Evolutionary conservation across 139 green algal species (phyloP), one percentile per base, ranked within the genome.

Genomic region (Protoeuglena noctilucae): DNA sequence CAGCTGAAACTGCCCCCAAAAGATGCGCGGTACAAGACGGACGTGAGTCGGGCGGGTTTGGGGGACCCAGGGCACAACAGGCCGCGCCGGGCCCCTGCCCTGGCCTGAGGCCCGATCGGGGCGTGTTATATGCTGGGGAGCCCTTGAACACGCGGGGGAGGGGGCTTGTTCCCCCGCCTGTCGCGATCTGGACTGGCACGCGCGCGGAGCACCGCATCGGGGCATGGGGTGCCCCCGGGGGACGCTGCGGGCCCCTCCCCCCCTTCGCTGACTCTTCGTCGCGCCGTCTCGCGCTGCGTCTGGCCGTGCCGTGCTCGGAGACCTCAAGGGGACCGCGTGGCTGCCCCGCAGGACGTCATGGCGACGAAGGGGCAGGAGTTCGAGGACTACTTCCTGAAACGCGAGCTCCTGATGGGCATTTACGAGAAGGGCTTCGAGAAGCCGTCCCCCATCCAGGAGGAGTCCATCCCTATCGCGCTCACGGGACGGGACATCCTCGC

Each of bases 321-420:
- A 3, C 14, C 16, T 27, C 5, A 7, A 46, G 22, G 18, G 26
- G 3, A n/a, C 14, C 40, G 18, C 54, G 41, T 40, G 4, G 14
- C n/a, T 21, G 17, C 14, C 25, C 5, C 52, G 25, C 73, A 97
- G 87, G 91, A 99, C 71, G 92, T 99, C 18, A 98, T 89, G 3
- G 66, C 66, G 16, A 99, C 89, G 5, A 97, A 98, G 57, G 92
- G 92, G 41, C 93, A 95, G 56, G 84, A 93, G 28, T 99, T 99
- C 63, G 92, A 99, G 71, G 92, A 99, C 71, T 99, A 96, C 61
- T 94, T 94, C 58, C 71, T 99, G 28, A 97, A 98, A 66, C 67
- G 91, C 2, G 75, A 93, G 61, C 80, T 99, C 47, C 79, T 99
- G 6, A 96, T 96, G 88, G 92, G 92, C 52, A 99, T 99, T 65